phyloP scores from a whole-genome alignment of 352 stramenopile species.

The Pythium monospermum region DNA sequence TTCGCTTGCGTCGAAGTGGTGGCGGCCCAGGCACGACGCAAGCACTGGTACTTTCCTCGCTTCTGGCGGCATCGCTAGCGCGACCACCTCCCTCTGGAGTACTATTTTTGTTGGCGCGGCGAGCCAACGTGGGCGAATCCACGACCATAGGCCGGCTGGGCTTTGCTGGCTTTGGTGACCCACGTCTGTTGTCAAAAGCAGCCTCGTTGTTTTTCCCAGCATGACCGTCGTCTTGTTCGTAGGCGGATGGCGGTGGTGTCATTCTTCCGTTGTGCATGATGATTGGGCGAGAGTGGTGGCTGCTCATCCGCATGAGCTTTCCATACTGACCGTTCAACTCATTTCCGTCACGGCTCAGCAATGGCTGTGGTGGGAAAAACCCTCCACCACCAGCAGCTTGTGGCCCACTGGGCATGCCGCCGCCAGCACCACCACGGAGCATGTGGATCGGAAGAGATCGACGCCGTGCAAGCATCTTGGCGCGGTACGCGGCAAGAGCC shows the following conservation, averaged over 20 bases:
- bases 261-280: no score
- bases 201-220: no score
- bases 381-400: neutral
- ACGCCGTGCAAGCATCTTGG: conserved; percentile 24
- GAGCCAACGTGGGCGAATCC: neutral
- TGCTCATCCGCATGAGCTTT: no score
- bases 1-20: conserved; percentile 21
- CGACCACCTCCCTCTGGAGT: neutral
- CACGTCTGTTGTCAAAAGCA: no score
- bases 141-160: neutral
- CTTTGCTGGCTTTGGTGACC: no score
- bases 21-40: conserved; percentile 2
- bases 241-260: no score
- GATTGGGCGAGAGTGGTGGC: no score
- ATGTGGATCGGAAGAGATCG: conserved; percentile 47
- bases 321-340: no score
- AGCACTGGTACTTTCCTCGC: conserved; percentile 3
- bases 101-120: neutral
- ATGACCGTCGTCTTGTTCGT: no score
- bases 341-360: no score
- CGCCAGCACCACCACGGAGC: conserved; percentile 13
- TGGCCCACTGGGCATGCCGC: neutral
- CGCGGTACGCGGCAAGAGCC: conserved; percentile 8
- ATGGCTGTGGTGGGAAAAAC: neutral
- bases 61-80: neutral